Conservation (phyloP, 106 monocot species). For the Platanthera guangdongensis region DNA sequence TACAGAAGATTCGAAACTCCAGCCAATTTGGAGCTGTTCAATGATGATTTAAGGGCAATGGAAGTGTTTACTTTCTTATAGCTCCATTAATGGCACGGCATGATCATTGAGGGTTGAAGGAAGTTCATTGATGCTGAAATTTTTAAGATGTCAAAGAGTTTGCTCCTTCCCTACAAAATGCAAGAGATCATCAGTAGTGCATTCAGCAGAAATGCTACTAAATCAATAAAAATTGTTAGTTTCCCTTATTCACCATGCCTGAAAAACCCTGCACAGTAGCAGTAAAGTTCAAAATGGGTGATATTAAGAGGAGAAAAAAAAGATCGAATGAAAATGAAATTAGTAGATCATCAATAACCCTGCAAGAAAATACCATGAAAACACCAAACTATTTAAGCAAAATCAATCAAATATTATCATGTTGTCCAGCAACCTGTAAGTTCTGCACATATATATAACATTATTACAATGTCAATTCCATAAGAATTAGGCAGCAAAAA, state of each 20-base stretch:
- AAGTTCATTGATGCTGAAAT: not conserved
- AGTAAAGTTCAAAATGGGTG: not conserved
- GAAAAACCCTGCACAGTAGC: conserved; percentile 10
- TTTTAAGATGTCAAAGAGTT: not conserved
- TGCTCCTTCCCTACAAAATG: conserved; percentile 7
- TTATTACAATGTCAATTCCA: not conserved
- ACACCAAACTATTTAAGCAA: not conserved
- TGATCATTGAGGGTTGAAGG: not conserved
- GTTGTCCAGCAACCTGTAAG: not conserved
- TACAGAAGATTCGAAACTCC: too few relatives aligned
- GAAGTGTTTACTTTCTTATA: not conserved
- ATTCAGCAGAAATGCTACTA: not conserved
- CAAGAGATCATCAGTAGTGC: not conserved
- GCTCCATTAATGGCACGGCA: not conserved
- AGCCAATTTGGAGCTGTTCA: too few relatives aligned
- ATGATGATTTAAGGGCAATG: not conserved
- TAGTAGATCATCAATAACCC: not conserved
- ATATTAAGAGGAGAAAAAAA: not conserved
- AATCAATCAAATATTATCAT: not conserved
- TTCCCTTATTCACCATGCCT: conserved; percentile 5
- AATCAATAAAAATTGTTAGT: not conserved
- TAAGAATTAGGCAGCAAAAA: not conserved
- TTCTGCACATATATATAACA: not conserved
- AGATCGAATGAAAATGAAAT: not conserved
- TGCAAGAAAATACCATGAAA: not conserved